Base-by-base conservation (phyloP, 2,329 filamentous ascomycete species). In the Epichloe baconii region DNA sequence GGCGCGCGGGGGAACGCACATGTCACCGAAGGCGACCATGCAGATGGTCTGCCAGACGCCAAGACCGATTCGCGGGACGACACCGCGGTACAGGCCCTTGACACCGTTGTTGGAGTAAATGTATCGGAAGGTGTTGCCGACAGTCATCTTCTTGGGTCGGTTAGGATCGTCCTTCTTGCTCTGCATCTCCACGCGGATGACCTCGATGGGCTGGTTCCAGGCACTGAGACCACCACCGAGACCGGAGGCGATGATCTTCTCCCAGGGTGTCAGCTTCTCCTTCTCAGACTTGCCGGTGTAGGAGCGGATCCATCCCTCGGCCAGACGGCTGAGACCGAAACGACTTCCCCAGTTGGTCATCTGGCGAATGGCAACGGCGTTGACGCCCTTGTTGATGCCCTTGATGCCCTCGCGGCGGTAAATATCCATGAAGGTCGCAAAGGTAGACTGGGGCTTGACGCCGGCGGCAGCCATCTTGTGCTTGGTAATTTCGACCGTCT, bases 181-280 rank as follows among this genome's bases (percentile, higher is more conserved):
- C 82, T 98, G 93, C 88, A 98, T 96, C 80, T 98, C 93, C 55
- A 98, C 91, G 58, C 93, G 88, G 68, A 98, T 96, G 67, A 98
- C 93, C 80, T 98, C 93, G 68, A 98, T 98, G 56, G 93, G 93
- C 79, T 98, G 93, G 74, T 98, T 98, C 93, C 93, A 98, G 58
- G 93, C 93, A 56, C 83, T 89, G 63, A 98, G 77, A 67, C 93
- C 93, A 80, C 93, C 93, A 74, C 93, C 93, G 10, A 98, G 68
- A 58, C 82, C 81, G 56, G 84, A 88, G 46, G 93, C 90, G 52
- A 88, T 68, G 65, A 98, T 85, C 81, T 97, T 97, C 78, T 98
- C 93, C 54, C 75, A 66, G 34, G 85, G 81, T 59, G 73, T 75
- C 57, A 98, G 80, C 75, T 88, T 89, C 67, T 91, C 81, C 59